These are phyloP conservation scores for Diplogelasinospora grovesii DNA, from an alignment of 495 filamentous ascomycete genomes.

Conservation along the genomic window DNA sequence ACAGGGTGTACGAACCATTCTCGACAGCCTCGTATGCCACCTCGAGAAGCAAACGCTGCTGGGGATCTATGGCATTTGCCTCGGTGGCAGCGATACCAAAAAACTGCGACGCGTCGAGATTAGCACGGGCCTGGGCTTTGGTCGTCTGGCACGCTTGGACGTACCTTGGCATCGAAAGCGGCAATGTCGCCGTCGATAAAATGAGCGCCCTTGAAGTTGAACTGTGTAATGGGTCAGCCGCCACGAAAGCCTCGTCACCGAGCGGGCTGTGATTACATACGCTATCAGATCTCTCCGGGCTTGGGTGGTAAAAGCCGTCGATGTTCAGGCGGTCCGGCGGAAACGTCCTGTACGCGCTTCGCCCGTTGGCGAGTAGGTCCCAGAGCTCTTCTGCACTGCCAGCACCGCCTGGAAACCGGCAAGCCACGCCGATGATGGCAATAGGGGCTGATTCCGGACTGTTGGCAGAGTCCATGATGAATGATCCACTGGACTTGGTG, in stretches of 20 bases:
- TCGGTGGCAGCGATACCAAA: conserved; percentile 51
- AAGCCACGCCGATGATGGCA: conserved; percentile 33
- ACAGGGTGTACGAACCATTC: conserved; percentile 35
- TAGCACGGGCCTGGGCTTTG: too few species aligned
- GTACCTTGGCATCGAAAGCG: conserved; percentile 36
- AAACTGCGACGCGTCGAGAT: conserved; percentile 39
- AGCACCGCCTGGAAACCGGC: conserved; percentile 31
- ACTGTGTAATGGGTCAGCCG: conserved; percentile 27
- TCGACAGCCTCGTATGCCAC: conserved; percentile 78
- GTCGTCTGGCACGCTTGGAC: background rate
- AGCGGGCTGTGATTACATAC: background rate
- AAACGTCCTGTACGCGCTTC: conserved; percentile 27
- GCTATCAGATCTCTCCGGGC: conserved; percentile 9
- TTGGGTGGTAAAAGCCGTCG: conserved; percentile 27
- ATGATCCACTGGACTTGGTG: too few species aligned
- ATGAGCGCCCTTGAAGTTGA: conserved; percentile 21
- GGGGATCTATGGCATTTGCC: conserved; percentile 61
- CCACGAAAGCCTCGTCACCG: background rate
- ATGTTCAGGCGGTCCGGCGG: conserved; percentile 25
- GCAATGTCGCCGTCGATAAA: conserved; percentile 39
- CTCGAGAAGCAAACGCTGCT: conserved; percentile 66
- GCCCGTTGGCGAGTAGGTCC: conserved; percentile 10
- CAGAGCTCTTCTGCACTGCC: conserved; percentile 10
- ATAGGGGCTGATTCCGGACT: conserved; percentile 8
- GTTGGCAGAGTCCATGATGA: background rate